Evolutionary conservation across 73 alveolate genomes (phyloP), one percentile per base, ranked within the genome.

Genomic region (Paramecium sonneborni): DNA sequence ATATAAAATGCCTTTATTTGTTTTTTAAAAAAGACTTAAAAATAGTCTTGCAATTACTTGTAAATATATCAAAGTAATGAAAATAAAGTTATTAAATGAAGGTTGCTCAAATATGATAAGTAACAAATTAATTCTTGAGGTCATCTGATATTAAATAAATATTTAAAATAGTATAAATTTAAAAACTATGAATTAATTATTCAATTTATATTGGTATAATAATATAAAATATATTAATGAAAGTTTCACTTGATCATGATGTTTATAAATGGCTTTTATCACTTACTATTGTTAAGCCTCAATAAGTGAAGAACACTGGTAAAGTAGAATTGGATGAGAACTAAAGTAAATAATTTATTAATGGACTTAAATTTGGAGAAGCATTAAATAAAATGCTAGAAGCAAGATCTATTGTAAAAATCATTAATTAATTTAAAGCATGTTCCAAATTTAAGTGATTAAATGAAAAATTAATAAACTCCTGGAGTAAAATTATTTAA

Each of bases 401-500:
- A 79, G 15, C 41, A 3, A 79, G 48, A 62, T 38, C 46, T 23
- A 79, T 79, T 24, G 90, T 79, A 79, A 43, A 18, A n/a, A 39
- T 62, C 6, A 46, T 18, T 41, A 5, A 0, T n/a, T 37, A 72
- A 67, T 35, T 30, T 79, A 23, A 8, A 79, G 90, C 90, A 79
- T 79, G 90, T 79, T 2, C 86, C 55, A 39, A 79, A 79, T 44
- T 24, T 79, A 79, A 39, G 44, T 12, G 94, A 79, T 11, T 43
- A 74, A 74, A 34, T 96, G 86, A 96, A 96, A 55, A 88, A 89
- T 14, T 38, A 93, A 85, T 41, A 67, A 20, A 96, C 98, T 38
- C 96, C 97, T 8, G 93, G 96, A 57, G 93, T 95, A 30, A 95
- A 89, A 69, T 92, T 96, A 48, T 96, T 82, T 85, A 96, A 96